Base-by-base conservation (phyloP, 2,329 filamentous ascomycete genomes). In the Trichoderma aggressivum region DNA sequence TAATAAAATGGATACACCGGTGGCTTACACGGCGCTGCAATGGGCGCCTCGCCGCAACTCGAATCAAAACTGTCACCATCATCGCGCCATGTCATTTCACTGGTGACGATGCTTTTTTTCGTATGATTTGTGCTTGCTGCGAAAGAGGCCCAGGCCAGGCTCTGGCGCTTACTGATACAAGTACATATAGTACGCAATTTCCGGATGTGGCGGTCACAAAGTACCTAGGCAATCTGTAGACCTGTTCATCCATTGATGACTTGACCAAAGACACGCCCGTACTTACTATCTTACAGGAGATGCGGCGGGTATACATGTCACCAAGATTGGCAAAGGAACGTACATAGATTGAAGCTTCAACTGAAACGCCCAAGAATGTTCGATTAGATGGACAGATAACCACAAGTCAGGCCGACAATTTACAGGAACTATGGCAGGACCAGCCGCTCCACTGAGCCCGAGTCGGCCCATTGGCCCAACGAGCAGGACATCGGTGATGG, bases 1-100 rank as follows among this genome's bases (percentile, higher is more conserved):
- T 53, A 69, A 69, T 69, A 60, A 69, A 61, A 43, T 69, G 65
- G 56, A 69, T 69, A 69, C 56, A 24, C 32, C 28, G 28, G 36
- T 7, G 36, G 34, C 34, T 56, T 28, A 50, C 21, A 34, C 26
- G n/a, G 28, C 26, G 26, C 14, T 21, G 18, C 36, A 56, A 68
- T 32, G 26, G 36, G 30, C 53, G 63, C 36, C 58, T 61, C 21
- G 16, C 12, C 50, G 53, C 34, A 43, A 26, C 18, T 58, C 4
- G 34, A 58, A 16, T 16, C 18, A 36, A 36, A 26, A 47, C 26
- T 34, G 14, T 69, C 26, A 58, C 47, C 43, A 21, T n/a, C 21
- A n/a, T 34, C 36, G 56, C 28, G 36, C 3, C 63, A 36, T 26
- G 26, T 34, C 28, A 34, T 64, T 64, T 28, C 6, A 6, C 28